Conservation (phyloP, 78 protist genomes). For the Protostelium mycophagum region DNA sequence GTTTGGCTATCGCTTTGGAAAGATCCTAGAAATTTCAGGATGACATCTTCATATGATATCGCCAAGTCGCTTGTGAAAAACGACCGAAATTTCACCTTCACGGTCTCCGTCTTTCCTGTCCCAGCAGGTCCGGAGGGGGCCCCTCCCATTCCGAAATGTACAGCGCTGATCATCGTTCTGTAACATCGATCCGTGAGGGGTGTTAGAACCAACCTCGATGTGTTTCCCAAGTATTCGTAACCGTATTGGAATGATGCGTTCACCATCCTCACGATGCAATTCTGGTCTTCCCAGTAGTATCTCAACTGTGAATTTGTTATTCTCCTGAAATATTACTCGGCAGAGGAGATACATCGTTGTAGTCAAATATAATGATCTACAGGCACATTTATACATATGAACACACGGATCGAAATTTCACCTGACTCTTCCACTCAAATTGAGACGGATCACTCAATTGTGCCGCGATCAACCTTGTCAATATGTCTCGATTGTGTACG, state of each 20-base stretch:
- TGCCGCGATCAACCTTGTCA: background rate
- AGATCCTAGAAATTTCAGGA: conserved; percentile 26
- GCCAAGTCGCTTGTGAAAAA: too few species aligned
- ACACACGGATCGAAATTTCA: too few species aligned
- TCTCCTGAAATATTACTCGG: conserved; percentile 84
- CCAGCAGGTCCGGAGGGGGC: conserved; percentile 98
- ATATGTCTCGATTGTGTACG: conserved; percentile 81
- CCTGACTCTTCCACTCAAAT: background rate
- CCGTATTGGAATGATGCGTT: conserved; percentile 86
- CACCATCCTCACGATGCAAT: conserved; percentile 76
- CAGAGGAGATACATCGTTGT: background rate
- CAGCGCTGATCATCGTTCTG: conserved; percentile 86
- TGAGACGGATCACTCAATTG: background rate
- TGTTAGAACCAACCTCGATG: conserved; percentile 93
- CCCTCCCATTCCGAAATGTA: conserved; percentile 91
- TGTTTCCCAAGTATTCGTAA: conserved; percentile 96
- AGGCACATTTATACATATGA: too few species aligned
- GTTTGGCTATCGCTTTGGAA: conserved; percentile 85
- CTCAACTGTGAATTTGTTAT: conserved; percentile 84
- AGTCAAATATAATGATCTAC: conserved; percentile 70
- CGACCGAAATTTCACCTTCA: too few species aligned
- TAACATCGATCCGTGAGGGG: conserved; percentile 89
- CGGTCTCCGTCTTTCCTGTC: conserved; percentile 99
- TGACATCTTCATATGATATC: background rate
- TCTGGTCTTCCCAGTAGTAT: conserved; percentile 34